phyloP scores from a whole-genome alignment of 2,329 filamentous ascomycete genomes.

The Nigrospora sphaerica region DNA sequence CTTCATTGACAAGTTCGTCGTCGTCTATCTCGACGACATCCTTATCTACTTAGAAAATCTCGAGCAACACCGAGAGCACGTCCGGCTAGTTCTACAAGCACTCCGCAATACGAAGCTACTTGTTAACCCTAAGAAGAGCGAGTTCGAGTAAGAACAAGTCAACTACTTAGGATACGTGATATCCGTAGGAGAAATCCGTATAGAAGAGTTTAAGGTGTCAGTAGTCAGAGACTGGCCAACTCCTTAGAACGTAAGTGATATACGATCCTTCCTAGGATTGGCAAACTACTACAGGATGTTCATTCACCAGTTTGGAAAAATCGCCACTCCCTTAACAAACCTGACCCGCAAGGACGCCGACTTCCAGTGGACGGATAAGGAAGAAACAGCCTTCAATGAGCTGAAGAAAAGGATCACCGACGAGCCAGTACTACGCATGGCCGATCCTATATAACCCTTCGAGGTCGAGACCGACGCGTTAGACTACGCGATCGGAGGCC shows the following conservation, averaged over 20 bases:
- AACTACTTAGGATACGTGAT: constrained; percentile 23
- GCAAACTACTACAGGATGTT: constrained; percentile 23
- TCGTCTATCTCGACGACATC: constrained; percentile 12
- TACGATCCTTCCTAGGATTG: constrained; percentile 22
- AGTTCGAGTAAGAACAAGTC: constrained; percentile 18
- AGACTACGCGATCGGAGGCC: constrained; percentile 3
- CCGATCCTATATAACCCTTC: background rate
- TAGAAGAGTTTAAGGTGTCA: constrained; percentile 16
- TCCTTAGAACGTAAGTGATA: constrained; percentile 11
- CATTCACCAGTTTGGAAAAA: too few species aligned
- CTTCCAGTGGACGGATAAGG: background rate
- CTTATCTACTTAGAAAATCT: constrained; percentile 15
- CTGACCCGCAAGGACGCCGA: background rate
- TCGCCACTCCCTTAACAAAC: background rate
- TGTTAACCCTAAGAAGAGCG: constrained; percentile 18
- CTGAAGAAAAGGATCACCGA: background rate
- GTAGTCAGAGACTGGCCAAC: constrained; percentile 14
- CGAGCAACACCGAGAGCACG: constrained; percentile 15
- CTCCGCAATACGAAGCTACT: constrained; percentile 3
- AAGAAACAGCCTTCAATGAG: background rate
- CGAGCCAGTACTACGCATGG: background rate
- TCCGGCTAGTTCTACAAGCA: constrained; percentile 11
- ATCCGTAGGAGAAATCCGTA: constrained; percentile 11
- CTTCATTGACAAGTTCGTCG: background rate
- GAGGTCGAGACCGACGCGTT: background rate